Base-by-base conservation (phyloP, 805 yeast species). In the Yamadazyma scolyti region DNA sequence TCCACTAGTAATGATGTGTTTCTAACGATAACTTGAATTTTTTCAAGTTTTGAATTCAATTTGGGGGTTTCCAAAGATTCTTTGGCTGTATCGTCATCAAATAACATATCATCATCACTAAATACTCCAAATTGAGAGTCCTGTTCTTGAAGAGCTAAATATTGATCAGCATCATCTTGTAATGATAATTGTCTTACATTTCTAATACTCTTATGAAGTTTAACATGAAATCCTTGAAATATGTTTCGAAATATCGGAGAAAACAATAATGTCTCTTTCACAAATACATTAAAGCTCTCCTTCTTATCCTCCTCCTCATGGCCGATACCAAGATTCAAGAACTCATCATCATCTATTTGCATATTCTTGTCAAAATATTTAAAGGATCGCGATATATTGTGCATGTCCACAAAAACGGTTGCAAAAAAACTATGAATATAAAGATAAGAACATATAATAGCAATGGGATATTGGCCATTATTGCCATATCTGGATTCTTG, bases 111-210 rank as follows among this genome's bases (percentile, higher is more conserved):
- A 17, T 52, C 65, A 24, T 61, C 67, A 39, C 52, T 50, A 32
- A 61, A 64, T 11, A 50, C 61, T 26, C 58, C 65, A 34, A 54
- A 48, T 38, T 58, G 68, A 1, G 69, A 63, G 34, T 65, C 70
- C 25, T 52, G 58, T 16, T 53, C 59, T 19, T 40, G 47, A 2
- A 59, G 56, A 4, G 56, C 46, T 26, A 60, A 31, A 13, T 43
- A 48, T 37, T 63, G 69, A 37, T 58, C 59, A 11, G 47, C 49
- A 31, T 61, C 70, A 23, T 64, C 70, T 33, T 61, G 58, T 12
- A 59, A 41, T 9, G 64, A 52, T 5, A 52, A 38, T 36, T 58
- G 54, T 9, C 57, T 29, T n/a, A 65, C 47, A 6, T 68, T 69
- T 8, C 46, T 28, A 9, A 58, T 49, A 3, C 58, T 54, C 39